Conservation (phyloP, 352 stramenopile genomes). For the Phytophthora pluvialis region DNA sequence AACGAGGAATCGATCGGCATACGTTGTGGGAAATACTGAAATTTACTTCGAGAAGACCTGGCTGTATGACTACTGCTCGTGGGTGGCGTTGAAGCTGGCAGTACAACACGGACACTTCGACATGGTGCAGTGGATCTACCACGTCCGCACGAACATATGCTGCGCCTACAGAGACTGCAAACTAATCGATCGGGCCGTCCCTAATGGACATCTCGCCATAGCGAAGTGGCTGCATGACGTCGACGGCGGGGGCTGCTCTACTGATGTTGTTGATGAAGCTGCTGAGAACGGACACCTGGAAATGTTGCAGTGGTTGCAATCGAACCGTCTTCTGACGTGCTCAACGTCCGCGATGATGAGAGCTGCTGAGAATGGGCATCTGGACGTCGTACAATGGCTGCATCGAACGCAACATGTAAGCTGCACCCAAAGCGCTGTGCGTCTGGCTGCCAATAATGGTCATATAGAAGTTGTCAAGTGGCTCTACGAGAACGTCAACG, state of each 20-base stretch:
- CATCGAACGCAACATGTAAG: not conserved
- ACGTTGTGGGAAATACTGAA: not conserved
- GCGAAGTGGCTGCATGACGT: not conserved
- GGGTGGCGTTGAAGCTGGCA: not conserved
- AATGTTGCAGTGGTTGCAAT: conserved; percentile 10
- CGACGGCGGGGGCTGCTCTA: not conserved
- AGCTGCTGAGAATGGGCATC: conserved; percentile 2
- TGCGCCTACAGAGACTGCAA: too few species aligned
- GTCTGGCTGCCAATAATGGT: not conserved
- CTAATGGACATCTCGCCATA: not conserved
- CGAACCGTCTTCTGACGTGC: not conserved
- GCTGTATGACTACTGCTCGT: not conserved
- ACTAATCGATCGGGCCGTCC: not conserved
- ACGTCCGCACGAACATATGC: not conserved
- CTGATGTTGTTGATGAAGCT: not conserved
- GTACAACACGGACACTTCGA: conserved; percentile 7
- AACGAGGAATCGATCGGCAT: not conserved
- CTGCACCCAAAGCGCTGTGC: not conserved
- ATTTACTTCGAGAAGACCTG: not conserved
- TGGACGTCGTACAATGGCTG: conserved; percentile 2
- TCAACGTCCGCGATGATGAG: not conserved
- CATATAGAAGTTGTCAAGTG: not conserved
- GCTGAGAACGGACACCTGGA: conserved; percentile 8
- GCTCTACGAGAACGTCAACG: not conserved
- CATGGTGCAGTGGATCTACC: conserved; percentile 6